Evolutionary conservation across 176 grass and related monocot species (phyloP).

Genomic region (Chrysopogon serrulatus): DNA sequence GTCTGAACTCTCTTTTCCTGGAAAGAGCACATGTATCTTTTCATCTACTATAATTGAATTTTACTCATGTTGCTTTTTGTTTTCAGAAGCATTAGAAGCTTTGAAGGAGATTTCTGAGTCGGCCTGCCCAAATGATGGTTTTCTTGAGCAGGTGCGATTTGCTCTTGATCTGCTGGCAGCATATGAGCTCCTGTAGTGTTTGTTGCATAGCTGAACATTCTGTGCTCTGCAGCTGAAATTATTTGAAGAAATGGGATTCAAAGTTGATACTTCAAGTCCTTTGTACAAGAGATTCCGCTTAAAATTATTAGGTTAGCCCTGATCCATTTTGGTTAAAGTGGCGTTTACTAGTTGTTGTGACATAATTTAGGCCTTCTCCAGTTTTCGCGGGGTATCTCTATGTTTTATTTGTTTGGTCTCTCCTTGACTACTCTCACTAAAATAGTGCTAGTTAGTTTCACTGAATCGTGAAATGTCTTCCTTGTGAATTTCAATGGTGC

Average conservation of each 20-base stretch:
- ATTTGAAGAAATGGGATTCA: constrained; percentile 97
- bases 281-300: constrained; percentile 87
- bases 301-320: constrained; percentile 71
- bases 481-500: background rate
- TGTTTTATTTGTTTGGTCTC: background rate
- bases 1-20: constrained; percentile 21
- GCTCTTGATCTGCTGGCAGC: constrained; percentile 10
- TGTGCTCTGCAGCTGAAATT: constrained; percentile 63
- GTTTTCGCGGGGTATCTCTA: background rate
- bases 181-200: background rate
- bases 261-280: constrained; percentile 70
- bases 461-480: background rate
- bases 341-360: background rate
- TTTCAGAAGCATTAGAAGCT: constrained; percentile 80
- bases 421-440: background rate
- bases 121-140: constrained; percentile 81
- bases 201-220: constrained; percentile 5
- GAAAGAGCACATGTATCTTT: background rate
- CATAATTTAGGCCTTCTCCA: background rate
- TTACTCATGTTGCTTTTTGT: background rate
- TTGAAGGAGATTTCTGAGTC: constrained; percentile 56
- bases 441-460: background rate
- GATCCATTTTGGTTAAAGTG: background rate
- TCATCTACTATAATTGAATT: background rate
- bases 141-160: constrained; percentile 79